Percentiles rank a stretch among this genome's conserved stretches.
Conservation (phyloP, 805 yeast genomes). For the Cephaloascus fragrans region DNA sequence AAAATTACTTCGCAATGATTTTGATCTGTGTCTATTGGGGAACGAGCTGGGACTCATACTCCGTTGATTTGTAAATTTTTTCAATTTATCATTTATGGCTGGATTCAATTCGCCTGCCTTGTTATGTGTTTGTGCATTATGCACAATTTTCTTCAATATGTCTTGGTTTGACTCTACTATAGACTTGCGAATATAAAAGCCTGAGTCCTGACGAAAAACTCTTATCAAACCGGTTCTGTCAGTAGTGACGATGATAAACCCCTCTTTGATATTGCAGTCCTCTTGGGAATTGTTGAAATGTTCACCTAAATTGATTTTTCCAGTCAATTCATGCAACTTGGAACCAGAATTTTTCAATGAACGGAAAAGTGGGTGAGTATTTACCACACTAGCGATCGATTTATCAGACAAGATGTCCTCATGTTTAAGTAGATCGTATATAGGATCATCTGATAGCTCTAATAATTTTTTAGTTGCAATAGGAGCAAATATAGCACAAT, state of each 20-base stretch:
- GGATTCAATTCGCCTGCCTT: neutral
- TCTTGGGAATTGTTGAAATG: constrained; percentile 1
- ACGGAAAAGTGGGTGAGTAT: neutral
- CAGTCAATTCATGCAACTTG: neutral
- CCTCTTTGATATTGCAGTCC: constrained; percentile 10
- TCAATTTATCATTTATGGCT: neutral
- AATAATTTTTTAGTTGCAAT: constrained; percentile 51
- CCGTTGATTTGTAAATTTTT: neutral
- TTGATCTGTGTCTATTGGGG: neutral
- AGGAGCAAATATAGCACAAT: constrained; percentile 75
- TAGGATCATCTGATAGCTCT: constrained; percentile 68
- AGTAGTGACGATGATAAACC: constrained; percentile 61
- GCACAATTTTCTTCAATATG: neutral
- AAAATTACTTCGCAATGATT: neutral
- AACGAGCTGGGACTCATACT: neutral
- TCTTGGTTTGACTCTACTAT: neutral
- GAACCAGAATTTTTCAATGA: neutral
- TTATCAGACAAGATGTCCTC: neutral
- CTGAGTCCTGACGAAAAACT: constrained; percentile 74
- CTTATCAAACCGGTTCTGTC: constrained; percentile 67
- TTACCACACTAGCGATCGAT: neutral
- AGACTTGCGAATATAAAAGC: constrained; percentile 27
- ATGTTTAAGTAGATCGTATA: constrained; percentile 43
- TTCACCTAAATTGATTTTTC: neutral
- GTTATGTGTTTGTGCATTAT: neutral